Evolutionary conservation across 1,284 basidiomycete species (phyloP), one percentile per base, ranked within the genome.

Genomic region (Puccinia polysora): DNA sequence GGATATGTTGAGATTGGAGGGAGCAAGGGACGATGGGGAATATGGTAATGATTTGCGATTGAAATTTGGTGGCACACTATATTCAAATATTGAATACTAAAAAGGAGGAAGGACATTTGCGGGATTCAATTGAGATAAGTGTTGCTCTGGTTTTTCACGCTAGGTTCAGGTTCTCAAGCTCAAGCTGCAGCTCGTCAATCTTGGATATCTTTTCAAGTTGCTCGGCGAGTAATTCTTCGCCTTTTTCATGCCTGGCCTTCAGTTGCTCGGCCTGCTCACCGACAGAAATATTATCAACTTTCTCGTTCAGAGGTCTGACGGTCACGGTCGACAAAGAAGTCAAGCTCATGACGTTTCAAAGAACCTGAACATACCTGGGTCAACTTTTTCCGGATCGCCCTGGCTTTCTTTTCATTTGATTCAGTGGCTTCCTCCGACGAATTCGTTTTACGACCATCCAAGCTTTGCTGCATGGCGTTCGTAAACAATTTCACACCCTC

Each of bases 201-300:
- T 68, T 68, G 36, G 50, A 36, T 14, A 68, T 68, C 43, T 68
- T 68, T 6, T 68, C 65, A 38, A 68, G 36, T 43, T 68, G 65
- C 25, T 68, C 65, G 2, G 65, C 32, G 2, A 68, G 43, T 18
- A 68, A 58, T n/a, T 40, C 40, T 28, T 68, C 52, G 3, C 65
- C 65, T 15, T 40, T 38, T 28, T 53, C 52, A 25, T 43, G 20
- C 43, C 65, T 32, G 14, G 36, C 38, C 40, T 58, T 53, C n/a
- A 68, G 65, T 36, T 68, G 65, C 30, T 68, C 65, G 20, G 65
- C 65, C 65, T 68, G 25, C 8, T 52, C 32, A n/a, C n/a, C n/a
- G n/a, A n/a, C 6, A n/a, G 15, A 38, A 58, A 52, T n/a, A 20
- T 14, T 20, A 38, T 28, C 10, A 59, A 38, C 15, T n/a, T n/a